These are phyloP conservation scores for Trichocladium uniseriatum DNA, from an alignment of 495 filamentous ascomycete species.

Conservation along the genomic window DNA sequence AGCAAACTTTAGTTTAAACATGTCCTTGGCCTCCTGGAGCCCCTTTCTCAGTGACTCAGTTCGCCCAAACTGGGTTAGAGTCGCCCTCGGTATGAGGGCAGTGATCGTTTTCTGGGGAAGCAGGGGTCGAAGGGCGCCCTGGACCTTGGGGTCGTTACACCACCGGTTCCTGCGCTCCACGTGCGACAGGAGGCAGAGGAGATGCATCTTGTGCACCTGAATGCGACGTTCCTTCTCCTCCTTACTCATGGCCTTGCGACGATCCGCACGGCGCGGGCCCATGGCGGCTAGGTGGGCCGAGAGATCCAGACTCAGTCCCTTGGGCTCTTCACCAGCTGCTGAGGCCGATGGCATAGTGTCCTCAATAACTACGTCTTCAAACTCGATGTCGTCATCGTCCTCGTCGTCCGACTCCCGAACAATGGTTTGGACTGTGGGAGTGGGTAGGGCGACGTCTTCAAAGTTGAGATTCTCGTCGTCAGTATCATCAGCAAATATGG, in stretches of 20 bases:
- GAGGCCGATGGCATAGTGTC: conserved; percentile 6
- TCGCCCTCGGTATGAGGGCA: conserved; percentile 54
- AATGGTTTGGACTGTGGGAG: conserved; percentile 22
- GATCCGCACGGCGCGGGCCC: conserved; percentile 25
- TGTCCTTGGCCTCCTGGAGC: conserved; percentile 55
- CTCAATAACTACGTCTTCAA: conserved; percentile 29
- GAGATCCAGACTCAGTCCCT: conserved; percentile 52
- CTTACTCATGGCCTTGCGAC: conserved; percentile 54
- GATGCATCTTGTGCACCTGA: conserved; percentile 75
- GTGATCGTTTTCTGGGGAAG: conserved; percentile 50
- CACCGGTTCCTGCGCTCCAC: conserved; percentile 68
- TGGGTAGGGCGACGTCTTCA: conserved; percentile 29
- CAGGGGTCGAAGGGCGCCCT: conserved; percentile 50
- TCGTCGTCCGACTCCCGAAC: conserved; percentile 24
- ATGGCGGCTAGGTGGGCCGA: conserved; percentile 35
- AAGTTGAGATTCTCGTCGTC: conserved; percentile 27
- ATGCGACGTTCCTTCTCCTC: conserved; percentile 63
- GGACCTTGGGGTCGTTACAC: conserved; percentile 70
- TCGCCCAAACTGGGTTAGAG: conserved; percentile 57
- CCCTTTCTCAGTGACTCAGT: conserved; percentile 71
- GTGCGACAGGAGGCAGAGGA: conserved; percentile 73
- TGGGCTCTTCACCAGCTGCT: conserved; percentile 30
- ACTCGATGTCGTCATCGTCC: conserved; percentile 27
- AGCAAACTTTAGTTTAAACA: conserved; percentile 56
- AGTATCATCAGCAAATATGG: conserved; percentile 13